These are phyloP conservation scores for Leucocoprinus leucothites DNA, from an alignment of 768 basidiomycete genomes.

Conservation along the genomic window DNA sequence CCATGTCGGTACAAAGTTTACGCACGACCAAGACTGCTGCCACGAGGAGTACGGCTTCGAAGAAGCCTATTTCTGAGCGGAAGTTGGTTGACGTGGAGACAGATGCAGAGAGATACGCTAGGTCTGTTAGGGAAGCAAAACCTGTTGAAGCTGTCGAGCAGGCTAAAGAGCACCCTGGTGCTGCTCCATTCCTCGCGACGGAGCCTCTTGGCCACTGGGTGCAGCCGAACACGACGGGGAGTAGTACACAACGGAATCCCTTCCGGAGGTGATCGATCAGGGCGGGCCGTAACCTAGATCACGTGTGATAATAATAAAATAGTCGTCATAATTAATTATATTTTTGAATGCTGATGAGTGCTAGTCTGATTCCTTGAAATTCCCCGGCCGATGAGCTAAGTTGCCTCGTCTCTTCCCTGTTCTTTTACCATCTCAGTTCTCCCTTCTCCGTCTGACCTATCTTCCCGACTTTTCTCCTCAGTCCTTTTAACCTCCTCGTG, in stretches of 20 bases:
- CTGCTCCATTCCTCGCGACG: conserved; percentile 18
- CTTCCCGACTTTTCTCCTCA: too few species aligned
- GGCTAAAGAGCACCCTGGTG: neutral
- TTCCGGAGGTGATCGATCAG: conserved; percentile 20
- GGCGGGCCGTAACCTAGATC: conserved; percentile 4
- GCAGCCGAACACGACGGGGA: conserved; percentile 23
- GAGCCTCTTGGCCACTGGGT: conserved; percentile 36
- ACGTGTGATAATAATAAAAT: conserved; percentile 6
- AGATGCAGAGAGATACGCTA: conserved; percentile 61
- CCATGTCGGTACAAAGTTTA: conserved; percentile 16
- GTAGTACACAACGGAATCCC: conserved; percentile 21
- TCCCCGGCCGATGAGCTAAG: neutral
- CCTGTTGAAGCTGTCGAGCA: neutral
- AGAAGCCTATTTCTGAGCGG: neutral
- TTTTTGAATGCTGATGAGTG: neutral
- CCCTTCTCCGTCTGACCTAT: neutral
- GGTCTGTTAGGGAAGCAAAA: conserved; percentile 31
- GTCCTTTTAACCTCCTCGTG: conserved; percentile 14
- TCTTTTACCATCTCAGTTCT: neutral
- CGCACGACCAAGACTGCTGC: neutral
- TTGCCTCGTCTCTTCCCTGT: neutral
- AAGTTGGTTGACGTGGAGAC: conserved; percentile 25
- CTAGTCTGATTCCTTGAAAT: neutral
- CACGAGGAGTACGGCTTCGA: neutral
- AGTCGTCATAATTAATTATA: conserved; percentile 7